Base-by-base conservation (phyloP, 345 rosid species). In the rapeseed (Brassica napus) region DNA sequence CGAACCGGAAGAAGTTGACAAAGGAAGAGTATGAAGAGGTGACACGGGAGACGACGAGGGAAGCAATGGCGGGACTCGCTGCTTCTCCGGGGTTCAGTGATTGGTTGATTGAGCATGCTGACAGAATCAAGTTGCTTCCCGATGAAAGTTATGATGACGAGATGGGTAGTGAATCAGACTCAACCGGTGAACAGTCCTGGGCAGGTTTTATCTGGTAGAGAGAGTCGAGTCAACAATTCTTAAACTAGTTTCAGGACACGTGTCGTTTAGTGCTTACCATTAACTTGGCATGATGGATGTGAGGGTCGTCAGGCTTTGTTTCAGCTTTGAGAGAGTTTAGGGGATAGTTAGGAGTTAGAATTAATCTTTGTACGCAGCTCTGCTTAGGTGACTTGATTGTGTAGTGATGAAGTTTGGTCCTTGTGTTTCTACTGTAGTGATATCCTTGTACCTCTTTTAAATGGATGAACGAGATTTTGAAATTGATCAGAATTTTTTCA, bases 11-110 rank as follows among this genome's bases (percentile, higher is more conserved):
- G 88, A 91, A 79, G 85, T 64, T 89, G 73, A 78, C 97, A 0
- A 83, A 89, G 83, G 79, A 84, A 81, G 94, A 93, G 64, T 91
- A 91, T 94, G 88, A 90, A 57, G 93, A 91, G 79, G 87, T 94
- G 44, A 89, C 94, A 8, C 77, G 65, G 62, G 93, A 87, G 65
- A 89, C 98, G 12, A 92, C 97, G 16, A 81, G 83, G 32, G 72
- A 84, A 47, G 93, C 96, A 57, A 82, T 91, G 75, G 88, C 90
- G 7, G 90, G 85, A 35, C 74, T 91, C 86, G 77, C 89, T 54
- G 88, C 96, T 44, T 88, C 97, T 32, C 92, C 97, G 11, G 92
- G 89, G 37, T 90, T 90, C 79, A 68, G 91, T 0, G 84, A 86
- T 65, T 95, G 99, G 98, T 68, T 91, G 71, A 76, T 91, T 1